Evolutionary conservation across 176 grass and related monocot species (phyloP).

Genomic region (Aegilops tauschii): DNA sequence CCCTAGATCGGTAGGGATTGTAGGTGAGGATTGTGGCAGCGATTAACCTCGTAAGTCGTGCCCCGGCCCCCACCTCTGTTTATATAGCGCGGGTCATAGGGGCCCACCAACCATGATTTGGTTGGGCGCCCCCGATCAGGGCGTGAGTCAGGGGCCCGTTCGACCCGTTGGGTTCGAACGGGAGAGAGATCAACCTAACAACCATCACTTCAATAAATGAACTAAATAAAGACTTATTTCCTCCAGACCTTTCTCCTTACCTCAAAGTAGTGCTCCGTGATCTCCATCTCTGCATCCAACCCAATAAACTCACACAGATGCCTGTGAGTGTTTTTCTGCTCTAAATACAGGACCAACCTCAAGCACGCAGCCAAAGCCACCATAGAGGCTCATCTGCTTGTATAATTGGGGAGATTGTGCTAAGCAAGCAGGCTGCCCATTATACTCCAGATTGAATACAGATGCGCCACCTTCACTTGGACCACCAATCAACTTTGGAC

Average conservation of each 20-base stretch:
- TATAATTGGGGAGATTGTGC: conserved; percentile 80
- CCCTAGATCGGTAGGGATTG: no score
- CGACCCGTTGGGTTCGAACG: no score
- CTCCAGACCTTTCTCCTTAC: conserved; percentile 27
- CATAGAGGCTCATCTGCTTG: conserved; percentile 83
- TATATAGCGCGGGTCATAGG: no score
- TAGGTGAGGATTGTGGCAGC: no score
- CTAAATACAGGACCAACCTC: conserved; percentile 85
- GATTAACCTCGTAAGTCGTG: no score
- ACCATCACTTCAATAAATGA: not conserved
- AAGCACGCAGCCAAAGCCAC: conserved; percentile 76
- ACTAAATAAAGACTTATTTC: not conserved
- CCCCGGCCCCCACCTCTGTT: no score
- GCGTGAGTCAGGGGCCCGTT: no score
- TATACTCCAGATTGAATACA: conserved; percentile 74
- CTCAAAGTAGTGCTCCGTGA: conserved; percentile 97
- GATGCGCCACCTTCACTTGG: conserved; percentile 96
- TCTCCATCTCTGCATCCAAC: conserved; percentile 92
- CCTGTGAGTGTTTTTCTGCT: conserved; percentile 86
- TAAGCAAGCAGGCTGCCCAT: conserved; percentile 83
- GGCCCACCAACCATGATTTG: no score
- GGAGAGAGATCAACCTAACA: no score
- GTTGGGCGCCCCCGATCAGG: no score
- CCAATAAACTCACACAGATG: conserved; percentile 95
- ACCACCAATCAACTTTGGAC: conserved; percentile 63